Percentiles rank a stretch among this genome's conserved stretches.
Conservation (phyloP, 83 land plant genomes). For the Picea abies region DNA sequence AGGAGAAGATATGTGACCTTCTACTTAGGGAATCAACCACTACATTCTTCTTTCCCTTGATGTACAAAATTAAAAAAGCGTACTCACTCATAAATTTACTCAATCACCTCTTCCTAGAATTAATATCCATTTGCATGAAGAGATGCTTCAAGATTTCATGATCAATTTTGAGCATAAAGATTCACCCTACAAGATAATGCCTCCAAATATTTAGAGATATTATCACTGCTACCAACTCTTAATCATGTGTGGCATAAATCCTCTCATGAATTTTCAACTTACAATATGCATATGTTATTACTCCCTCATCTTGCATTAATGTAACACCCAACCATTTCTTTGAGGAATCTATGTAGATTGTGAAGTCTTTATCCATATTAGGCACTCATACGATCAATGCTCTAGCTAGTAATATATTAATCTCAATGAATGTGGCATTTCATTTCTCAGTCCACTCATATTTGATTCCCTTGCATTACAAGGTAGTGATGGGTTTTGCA, state of each 20-base stretch:
- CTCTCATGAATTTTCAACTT: background rate
- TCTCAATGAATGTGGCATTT: background rate
- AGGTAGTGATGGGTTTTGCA: background rate
- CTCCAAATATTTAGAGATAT: background rate
- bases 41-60: background rate
- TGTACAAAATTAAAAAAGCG: background rate
- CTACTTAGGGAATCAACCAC: slow-evolving; percentile 20
- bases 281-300: slow-evolving; percentile 4
- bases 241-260: slow-evolving; percentile 11
- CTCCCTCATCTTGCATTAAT: slow-evolving; percentile 12
- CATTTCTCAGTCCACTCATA: background rate
- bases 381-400: background rate
- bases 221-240: background rate
- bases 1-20: background rate
- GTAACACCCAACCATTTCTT: background rate
- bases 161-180: background rate
- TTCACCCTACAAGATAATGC: slow-evolving; percentile 7
- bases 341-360: background rate
- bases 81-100: background rate
- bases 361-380: background rate
- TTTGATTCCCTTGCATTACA: background rate
- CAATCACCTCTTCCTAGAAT: background rate
- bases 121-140: background rate
- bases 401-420: background rate
- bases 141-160: background rate